Conservation (phyloP, 495 filamentous ascomycete genomes). For the Hyaloscypha variabilis region DNA sequence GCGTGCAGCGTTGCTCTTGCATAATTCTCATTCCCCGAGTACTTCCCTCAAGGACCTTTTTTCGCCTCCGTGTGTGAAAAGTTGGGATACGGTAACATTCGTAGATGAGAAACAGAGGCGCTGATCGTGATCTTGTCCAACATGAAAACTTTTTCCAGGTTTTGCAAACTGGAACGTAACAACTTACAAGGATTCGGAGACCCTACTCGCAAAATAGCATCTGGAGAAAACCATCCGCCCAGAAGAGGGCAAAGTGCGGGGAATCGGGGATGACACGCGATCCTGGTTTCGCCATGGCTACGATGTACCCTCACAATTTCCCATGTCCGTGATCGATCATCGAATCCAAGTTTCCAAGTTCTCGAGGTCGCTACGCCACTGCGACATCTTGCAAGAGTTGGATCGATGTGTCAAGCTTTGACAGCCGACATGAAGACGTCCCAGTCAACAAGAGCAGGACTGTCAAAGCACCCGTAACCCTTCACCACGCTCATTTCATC, state of each 20-base stretch:
- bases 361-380: not conserved
- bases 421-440: not conserved
- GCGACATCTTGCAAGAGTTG: not conserved
- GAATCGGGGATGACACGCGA: not conserved
- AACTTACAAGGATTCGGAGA: not conserved
- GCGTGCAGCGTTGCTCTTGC: too few relatives aligned
- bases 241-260: not conserved
- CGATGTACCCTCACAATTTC: not conserved
- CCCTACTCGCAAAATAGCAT: not conserved
- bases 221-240: not conserved
- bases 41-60: too few relatives aligned
- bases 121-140: not conserved
- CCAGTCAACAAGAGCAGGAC: constrained; percentile 35
- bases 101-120: not conserved
- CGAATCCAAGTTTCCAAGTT: not conserved
- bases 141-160: not conserved
- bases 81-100: too few relatives aligned
- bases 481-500: constrained; percentile 95
- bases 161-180: not conserved
- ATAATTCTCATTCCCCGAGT: too few relatives aligned
- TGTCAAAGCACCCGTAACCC: constrained; percentile 92
- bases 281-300: not conserved
- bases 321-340: not conserved
- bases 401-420: not conserved
- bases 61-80: too few relatives aligned